Percentiles rank a stretch among this genome's conserved stretches.
These are phyloP conservation scores for Leccinum arenicola DNA, from an alignment of 768 basidiomycete species.

Conservation along the genomic window DNA sequence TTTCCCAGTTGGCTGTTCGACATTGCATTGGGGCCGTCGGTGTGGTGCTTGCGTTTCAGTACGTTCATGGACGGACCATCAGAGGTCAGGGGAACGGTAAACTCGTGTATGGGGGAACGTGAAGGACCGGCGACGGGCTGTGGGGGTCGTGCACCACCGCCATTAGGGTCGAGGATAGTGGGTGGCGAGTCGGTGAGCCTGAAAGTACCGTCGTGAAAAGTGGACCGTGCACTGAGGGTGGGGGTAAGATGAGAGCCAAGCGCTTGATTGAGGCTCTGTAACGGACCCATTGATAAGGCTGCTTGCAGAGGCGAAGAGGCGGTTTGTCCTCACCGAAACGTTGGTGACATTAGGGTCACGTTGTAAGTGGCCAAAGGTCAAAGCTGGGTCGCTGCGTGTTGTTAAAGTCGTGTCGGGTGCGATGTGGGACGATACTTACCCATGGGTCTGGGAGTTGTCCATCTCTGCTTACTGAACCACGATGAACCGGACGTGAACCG, in stretches of 20 bases:
- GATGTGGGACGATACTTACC: constrained; percentile 28
- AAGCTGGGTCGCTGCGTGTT: constrained; percentile 48
- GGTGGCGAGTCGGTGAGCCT: constrained; percentile 33
- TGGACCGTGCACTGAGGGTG: constrained; percentile 32
- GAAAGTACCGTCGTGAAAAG: constrained; percentile 31
- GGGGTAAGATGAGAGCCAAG: constrained; percentile 51
- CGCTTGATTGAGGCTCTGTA: constrained; percentile 59
- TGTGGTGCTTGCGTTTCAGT: constrained; percentile 49
- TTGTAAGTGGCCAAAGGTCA: constrained; percentile 61
- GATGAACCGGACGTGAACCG: constrained; percentile 36
- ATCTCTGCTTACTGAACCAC: constrained; percentile 33
- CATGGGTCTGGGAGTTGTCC: constrained; percentile 35
- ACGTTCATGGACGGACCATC: constrained; percentile 22
- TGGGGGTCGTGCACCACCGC: constrained; percentile 20
- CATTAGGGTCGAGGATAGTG: constrained; percentile 28
- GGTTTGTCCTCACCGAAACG: constrained; percentile 50
- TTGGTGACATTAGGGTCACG: constrained; percentile 56
- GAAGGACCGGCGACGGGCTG: constrained; percentile 30
- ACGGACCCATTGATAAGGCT: constrained; percentile 22
- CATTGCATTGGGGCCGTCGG: constrained; percentile 30
- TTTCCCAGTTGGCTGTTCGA: constrained; percentile 28
- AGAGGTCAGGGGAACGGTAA: constrained; percentile 28
- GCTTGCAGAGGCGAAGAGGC: constrained; percentile 22
- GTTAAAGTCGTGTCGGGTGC: constrained; percentile 2
- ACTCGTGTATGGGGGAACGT: constrained; percentile 34